Percentiles rank a stretch among this genome's conserved stretches.
Evolutionary conservation across 768 basidiomycete genomes (phyloP).

Genomic region (Russula ochroleuca): DNA sequence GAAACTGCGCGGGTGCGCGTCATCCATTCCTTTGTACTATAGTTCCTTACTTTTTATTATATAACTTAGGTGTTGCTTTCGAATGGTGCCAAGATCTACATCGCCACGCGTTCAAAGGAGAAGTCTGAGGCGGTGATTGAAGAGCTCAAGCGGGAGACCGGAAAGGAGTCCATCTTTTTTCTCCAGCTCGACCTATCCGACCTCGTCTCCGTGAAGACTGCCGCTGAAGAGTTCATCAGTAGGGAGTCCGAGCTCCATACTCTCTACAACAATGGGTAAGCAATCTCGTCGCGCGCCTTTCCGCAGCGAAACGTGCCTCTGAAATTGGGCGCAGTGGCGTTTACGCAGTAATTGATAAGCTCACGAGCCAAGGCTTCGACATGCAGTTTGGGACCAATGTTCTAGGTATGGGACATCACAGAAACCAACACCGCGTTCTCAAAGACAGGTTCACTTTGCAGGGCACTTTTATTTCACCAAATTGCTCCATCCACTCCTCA

Average conservation of each 20-base stretch:
- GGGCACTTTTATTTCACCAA: slow-evolving; percentile 6
- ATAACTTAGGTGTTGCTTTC: not conserved
- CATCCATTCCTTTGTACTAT: too few species aligned
- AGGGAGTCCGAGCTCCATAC: slow-evolving; percentile 2
- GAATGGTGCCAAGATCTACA: slow-evolving; percentile 12
- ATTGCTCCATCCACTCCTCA: slow-evolving; percentile 6
- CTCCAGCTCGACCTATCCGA: slow-evolving; percentile 4
- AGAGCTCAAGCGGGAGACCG: slow-evolving; percentile 7
- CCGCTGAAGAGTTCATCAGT: not conserved
- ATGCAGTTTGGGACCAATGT: slow-evolving; percentile 5
- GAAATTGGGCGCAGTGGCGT: not conserved
- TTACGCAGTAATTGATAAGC: not conserved
- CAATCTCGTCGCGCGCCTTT: not conserved
- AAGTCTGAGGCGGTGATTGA: not conserved
- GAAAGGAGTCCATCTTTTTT: not conserved
- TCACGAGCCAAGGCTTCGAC: slow-evolving; percentile 11
- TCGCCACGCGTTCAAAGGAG: slow-evolving; percentile 1
- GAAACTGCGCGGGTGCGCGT: slow-evolving; percentile 2
- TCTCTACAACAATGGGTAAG: slow-evolving; percentile 11
- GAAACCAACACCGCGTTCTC: not conserved
- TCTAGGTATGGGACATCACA: not conserved
- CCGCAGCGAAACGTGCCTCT: not conserved
- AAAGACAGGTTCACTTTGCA: not conserved
- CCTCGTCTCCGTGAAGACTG: slow-evolving; percentile 8
- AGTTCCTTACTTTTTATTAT: not conserved